These are phyloP conservation scores for Neurospora sublineolata DNA, from an alignment of 495 filamentous ascomycete species.

Conservation along the genomic window DNA sequence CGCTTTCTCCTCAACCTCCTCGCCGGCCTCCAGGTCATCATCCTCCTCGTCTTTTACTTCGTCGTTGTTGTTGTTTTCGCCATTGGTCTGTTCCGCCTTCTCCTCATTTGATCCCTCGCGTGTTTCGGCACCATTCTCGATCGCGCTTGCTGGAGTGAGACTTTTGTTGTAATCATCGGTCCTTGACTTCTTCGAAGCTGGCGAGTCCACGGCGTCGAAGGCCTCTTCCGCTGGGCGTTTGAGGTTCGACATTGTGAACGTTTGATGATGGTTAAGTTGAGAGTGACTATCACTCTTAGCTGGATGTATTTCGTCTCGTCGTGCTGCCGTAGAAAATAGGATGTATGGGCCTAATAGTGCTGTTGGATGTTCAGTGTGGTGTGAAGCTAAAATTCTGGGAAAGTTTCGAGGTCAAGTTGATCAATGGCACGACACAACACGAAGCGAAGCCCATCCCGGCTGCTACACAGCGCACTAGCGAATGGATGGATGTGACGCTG, in stretches of 20 bases:
- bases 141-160: conserved; percentile 18
- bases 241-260: conserved; percentile 37
- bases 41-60: conserved; percentile 1
- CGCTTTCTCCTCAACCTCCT: conserved; percentile 36
- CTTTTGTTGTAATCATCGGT: conserved; percentile 43
- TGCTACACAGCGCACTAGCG: neutral
- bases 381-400: neutral
- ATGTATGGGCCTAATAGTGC: neutral
- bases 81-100: neutral
- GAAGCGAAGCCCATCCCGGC: neutral
- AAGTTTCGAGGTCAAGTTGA: neutral
- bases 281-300: no score
- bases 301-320: neutral
- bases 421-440: neutral
- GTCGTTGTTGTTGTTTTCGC: neutral
- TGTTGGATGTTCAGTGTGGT: neutral
- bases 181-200: conserved; percentile 65
- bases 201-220: conserved; percentile 61
- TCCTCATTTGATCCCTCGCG: conserved; percentile 9
- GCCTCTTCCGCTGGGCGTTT: conserved; percentile 70
- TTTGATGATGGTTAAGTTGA: neutral
- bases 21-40: conserved; percentile 8
- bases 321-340: neutral
- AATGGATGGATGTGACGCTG: neutral
- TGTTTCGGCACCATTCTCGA: conserved; percentile 25